These are phyloP conservation scores for Dillenia turbinata DNA, from an alignment of 164 flowering plant genomes.

Conservation along the genomic window DNA sequence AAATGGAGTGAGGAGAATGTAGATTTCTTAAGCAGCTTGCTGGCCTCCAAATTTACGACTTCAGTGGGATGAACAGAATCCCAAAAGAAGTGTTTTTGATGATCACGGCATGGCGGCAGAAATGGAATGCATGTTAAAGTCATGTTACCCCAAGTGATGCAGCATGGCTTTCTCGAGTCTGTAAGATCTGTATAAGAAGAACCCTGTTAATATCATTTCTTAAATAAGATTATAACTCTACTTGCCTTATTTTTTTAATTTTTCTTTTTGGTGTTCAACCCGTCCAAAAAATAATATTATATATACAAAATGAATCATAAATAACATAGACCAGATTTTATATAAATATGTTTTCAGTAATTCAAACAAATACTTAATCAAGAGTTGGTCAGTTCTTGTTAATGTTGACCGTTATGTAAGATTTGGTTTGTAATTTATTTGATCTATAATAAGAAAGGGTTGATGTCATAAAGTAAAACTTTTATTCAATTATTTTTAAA, in stretches of 20 bases:
- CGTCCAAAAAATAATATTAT: conserved; percentile 10
- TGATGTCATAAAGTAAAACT: too few species aligned
- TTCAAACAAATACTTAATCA: too few species aligned
- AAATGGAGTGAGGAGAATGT: conserved; percentile 30
- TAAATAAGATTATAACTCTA: not conserved
- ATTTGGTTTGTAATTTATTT: too few species aligned
- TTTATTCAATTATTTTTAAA: too few species aligned
- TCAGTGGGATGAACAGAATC: conserved; percentile 52
- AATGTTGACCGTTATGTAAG: conserved; percentile 23
- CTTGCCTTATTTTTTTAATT: too few species aligned
- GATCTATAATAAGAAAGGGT: too few species aligned
- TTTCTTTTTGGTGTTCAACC: conserved; percentile 9
- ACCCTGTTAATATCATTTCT: too few species aligned
- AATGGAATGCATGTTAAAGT: conserved; percentile 34
- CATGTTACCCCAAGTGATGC: conserved; percentile 32
- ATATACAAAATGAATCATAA: too few species aligned
- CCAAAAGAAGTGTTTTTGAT: conserved; percentile 29
- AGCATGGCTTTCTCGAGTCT: conserved; percentile 36
- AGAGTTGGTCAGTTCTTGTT: too few species aligned
- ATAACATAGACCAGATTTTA: too few species aligned
- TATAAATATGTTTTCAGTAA: too few species aligned
- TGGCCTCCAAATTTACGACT: conserved; percentile 17
- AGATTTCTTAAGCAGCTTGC: conserved; percentile 25
- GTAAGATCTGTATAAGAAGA: conserved; percentile 25
- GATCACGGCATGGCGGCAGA: conserved; percentile 23